These are phyloP conservation scores for Trichoderma pleuroti DNA, from an alignment of 2,329 filamentous ascomycete species.

Conservation along the genomic window DNA sequence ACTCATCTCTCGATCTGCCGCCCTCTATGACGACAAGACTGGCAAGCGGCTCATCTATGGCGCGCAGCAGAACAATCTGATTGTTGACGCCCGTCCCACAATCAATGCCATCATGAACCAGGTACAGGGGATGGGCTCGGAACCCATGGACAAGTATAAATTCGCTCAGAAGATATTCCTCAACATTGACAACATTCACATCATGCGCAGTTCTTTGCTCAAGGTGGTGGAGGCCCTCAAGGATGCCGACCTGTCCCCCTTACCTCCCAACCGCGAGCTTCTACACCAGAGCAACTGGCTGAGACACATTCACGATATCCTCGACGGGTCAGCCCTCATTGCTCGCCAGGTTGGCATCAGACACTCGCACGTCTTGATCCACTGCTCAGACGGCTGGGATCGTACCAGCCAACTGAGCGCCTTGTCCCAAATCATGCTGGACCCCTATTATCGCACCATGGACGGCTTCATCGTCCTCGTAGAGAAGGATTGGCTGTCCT, in stretches of 20 bases:
- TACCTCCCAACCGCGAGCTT: constrained; percentile 77
- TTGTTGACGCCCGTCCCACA: constrained; percentile 90
- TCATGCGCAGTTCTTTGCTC: constrained; percentile 88
- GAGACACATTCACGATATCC: constrained; percentile 77
- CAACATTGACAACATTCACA: constrained; percentile 97
- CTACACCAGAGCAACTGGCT: constrained; percentile 86
- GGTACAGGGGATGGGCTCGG: constrained; percentile 85
- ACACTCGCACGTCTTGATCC: constrained; percentile 92
- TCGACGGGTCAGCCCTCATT: constrained; percentile 82
- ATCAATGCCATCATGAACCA: constrained; percentile 96
- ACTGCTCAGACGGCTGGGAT: constrained; percentile 98
- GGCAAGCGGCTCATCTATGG: constrained; percentile 73
- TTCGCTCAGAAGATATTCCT: constrained; percentile 88
- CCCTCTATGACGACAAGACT: constrained; percentile 54
- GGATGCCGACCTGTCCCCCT: constrained; percentile 80
- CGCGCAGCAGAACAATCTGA: constrained; percentile 88
- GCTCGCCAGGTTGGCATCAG: constrained; percentile 84
- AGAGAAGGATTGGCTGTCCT: constrained; percentile 97
- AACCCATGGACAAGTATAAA: constrained; percentile 97
- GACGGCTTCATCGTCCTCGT: constrained; percentile 92
- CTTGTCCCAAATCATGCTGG: constrained; percentile 85
- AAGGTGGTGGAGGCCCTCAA: constrained; percentile 88
- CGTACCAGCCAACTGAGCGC: constrained; percentile 92
- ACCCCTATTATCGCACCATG: constrained; percentile 91
- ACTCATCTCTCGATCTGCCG: constrained; percentile 45